phyloP scores from a whole-genome alignment of 495 filamentous ascomycete genomes.

The Tuber indicum region DNA sequence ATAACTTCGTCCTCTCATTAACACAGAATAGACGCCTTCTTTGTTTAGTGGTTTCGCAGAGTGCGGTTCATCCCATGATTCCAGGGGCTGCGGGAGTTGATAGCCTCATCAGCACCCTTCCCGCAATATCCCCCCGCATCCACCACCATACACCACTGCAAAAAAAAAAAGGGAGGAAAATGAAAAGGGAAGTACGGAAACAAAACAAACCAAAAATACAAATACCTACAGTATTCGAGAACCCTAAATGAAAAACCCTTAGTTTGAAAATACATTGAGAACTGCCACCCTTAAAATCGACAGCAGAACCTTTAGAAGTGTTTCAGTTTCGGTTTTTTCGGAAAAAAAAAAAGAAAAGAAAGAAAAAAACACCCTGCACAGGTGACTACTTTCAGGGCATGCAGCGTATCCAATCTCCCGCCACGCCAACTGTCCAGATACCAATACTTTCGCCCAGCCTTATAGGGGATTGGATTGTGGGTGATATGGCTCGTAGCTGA shows the following conservation, averaged over 20 bases:
- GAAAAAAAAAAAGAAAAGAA: neutral
- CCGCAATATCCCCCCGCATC: conserved; percentile 34
- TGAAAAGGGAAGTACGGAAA: conserved; percentile 26
- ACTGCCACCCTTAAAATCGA: neutral
- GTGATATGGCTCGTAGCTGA: conserved; percentile 40
- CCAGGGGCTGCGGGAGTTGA: conserved; percentile 30
- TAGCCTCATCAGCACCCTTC: conserved; percentile 38
- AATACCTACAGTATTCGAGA: conserved; percentile 21
- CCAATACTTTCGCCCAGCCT: neutral
- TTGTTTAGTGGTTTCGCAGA: conserved; percentile 31
- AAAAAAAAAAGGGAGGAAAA: conserved; percentile 17
- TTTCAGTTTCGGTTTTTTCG: neutral
- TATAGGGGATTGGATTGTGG: conserved; percentile 29
- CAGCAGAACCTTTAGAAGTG: neutral
- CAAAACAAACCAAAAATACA: conserved; percentile 35
- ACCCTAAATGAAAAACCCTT: conserved; percentile 14
- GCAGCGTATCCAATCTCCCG: neutral
- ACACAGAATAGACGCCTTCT: conserved; percentile 3
- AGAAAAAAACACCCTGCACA: neutral
- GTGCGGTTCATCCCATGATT: conserved; percentile 38
- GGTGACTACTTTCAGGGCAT: neutral
- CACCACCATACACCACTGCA: conserved; percentile 33
- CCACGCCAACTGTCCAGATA: conserved; percentile 7
- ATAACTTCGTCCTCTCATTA: conserved; percentile 3
- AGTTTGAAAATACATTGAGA: conserved; percentile 2